These are phyloP conservation scores for Blepharisma japonicum DNA, from an alignment of 73 alveolate species.

Conservation along the genomic window DNA sequence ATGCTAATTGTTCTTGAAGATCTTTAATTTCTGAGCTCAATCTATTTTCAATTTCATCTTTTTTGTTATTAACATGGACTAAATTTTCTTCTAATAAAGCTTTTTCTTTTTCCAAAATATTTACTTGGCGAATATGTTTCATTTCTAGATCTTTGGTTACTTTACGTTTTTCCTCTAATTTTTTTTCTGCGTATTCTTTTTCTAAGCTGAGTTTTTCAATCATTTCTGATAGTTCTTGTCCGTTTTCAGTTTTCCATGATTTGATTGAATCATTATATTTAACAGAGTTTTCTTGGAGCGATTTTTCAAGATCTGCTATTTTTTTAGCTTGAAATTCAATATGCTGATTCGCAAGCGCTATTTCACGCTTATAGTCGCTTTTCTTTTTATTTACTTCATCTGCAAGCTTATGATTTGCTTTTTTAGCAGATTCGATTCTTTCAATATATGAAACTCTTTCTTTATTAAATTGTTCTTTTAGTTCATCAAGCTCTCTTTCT, in stretches of 20 bases:
- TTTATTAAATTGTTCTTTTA: constrained; percentile 81
- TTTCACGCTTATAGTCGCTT: constrained; percentile 30
- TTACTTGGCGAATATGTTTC: background rate
- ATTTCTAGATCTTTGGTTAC: background rate
- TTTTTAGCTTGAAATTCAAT: constrained; percentile 23
- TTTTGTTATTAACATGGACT: background rate
- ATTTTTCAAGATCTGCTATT: constrained; percentile 29
- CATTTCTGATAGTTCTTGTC: constrained; percentile 26
- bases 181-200: constrained; percentile 27
- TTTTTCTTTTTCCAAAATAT: constrained; percentile 23
- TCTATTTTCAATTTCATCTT: constrained; percentile 22
- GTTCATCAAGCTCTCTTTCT: constrained; percentile 87
- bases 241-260: constrained; percentile 16
- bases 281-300: background rate
- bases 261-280: constrained; percentile 15
- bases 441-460: constrained; percentile 15
- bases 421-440: constrained; percentile 21
- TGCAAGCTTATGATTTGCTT: constrained; percentile 25
- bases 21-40: background rate
- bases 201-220: constrained; percentile 27
- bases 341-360: constrained; percentile 17
- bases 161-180: constrained; percentile 4
- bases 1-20: background rate
- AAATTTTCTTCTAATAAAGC: constrained; percentile 23
- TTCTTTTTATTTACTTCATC: constrained; percentile 30